Conservation (phyloP, 352 stramenopile species). For the Phytophthora constricta region DNA sequence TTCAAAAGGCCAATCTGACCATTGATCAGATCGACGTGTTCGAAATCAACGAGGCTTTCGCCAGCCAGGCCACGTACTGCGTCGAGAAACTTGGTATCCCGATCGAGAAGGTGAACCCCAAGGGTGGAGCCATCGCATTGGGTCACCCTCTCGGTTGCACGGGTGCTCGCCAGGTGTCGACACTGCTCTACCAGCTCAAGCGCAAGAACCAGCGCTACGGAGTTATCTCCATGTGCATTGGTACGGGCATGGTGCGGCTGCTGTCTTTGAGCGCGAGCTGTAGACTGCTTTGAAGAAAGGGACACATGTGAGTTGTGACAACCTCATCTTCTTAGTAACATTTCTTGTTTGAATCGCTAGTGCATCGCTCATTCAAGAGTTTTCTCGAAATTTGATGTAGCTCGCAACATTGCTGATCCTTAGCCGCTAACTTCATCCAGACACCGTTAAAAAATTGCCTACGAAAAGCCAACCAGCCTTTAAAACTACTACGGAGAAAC, state of each 20-base stretch:
- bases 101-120: slow-evolving; percentile 90
- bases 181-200: slow-evolving; percentile 92
- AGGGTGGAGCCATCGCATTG: slow-evolving; percentile 89
- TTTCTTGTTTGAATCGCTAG: too few relatives aligned
- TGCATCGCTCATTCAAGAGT: too few relatives aligned
- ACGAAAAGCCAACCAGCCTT: too few relatives aligned
- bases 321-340: too few relatives aligned
- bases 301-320: too few relatives aligned
- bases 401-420: too few relatives aligned
- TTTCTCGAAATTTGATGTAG: too few relatives aligned
- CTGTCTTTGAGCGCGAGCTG: slow-evolving; percentile 88
- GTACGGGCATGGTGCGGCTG: slow-evolving; percentile 94
- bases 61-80: slow-evolving; percentile 87
- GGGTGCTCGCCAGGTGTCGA: slow-evolving; percentile 91
- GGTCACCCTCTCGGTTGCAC: slow-evolving; percentile 91
- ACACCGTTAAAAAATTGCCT: too few relatives aligned
- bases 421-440: too few relatives aligned
- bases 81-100: slow-evolving; percentile 80
- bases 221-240: slow-evolving; percentile 96
- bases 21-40: slow-evolving; percentile 89
- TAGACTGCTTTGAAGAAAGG: slow-evolving; percentile 12
- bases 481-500: too few relatives aligned
- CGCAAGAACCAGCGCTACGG: slow-evolving; percentile 84
- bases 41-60: slow-evolving; percentile 94
- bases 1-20: slow-evolving; percentile 72